Evolutionary conservation across 2,329 filamentous ascomycete genomes (phyloP).

Genomic region (Endothia cerciana): DNA sequence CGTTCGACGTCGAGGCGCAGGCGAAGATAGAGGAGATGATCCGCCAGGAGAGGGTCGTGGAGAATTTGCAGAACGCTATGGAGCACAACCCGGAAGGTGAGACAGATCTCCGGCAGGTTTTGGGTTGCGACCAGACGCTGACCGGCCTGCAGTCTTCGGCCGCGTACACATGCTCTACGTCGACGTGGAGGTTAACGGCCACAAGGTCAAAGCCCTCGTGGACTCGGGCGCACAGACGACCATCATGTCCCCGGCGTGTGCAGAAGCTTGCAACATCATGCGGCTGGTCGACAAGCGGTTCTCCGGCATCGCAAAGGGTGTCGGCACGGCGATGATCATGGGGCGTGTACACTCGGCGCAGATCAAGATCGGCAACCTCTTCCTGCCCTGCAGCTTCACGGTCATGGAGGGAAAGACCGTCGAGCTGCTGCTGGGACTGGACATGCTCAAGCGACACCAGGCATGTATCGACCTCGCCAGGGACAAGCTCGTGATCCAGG

Average conservation of each 20-base stretch:
- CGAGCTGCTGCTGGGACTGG: conserved; percentile 87
- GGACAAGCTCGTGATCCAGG: conserved; percentile 86
- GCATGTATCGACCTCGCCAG: conserved; percentile 86
- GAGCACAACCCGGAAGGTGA: conserved; percentile 96
- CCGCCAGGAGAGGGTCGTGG: conserved; percentile 88
- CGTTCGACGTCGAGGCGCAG: conserved; percentile 92
- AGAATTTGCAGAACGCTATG: conserved; percentile 95
- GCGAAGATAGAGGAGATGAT: conserved; percentile 96
- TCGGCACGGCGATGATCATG: conserved; percentile 92
- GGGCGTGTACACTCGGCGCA: conserved; percentile 94
- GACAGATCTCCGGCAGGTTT: conserved; percentile 34
- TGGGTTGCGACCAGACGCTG: conserved; percentile 17
- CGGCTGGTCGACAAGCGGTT: conserved; percentile 91
- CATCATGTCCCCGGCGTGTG: conserved; percentile 96
- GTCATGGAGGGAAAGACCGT: conserved; percentile 99
- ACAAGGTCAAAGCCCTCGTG: conserved; percentile 92
- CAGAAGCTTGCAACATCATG: conserved; percentile 93
- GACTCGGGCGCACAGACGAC: conserved; percentile 97
- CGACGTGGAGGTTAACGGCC: conserved; percentile 90
- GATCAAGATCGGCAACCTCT: conserved; percentile 87
- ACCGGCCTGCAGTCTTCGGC: conserved; percentile 72
- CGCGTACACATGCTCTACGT: conserved; percentile 96
- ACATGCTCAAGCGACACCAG: conserved; percentile 97
- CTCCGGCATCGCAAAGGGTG: conserved; percentile 87
- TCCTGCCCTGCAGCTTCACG: conserved; percentile 92